Percentiles rank a stretch among this genome's conserved stretches.
Conservation (phyloP, 73 alveolate species). For the Halteria grandinella region DNA sequence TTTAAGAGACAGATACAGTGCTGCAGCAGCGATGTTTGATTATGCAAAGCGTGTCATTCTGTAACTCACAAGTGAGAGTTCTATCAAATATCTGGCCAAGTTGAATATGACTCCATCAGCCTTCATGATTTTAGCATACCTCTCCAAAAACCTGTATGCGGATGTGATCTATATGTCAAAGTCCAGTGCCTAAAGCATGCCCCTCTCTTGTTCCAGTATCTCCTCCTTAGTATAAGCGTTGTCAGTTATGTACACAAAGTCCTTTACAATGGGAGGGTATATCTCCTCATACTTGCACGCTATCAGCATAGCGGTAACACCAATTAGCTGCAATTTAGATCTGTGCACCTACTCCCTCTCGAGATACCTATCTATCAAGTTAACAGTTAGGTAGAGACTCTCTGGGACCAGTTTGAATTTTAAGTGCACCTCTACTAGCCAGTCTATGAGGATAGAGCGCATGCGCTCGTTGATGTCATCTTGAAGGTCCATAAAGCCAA, state of each 20-base stretch:
- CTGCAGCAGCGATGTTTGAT: conserved; percentile 73
- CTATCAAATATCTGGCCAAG: conserved; percentile 83
- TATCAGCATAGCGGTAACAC: conserved; percentile 91
- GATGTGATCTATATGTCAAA: conserved; percentile 79
- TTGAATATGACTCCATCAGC: conserved; percentile 68
- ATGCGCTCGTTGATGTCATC: conserved; percentile 86
- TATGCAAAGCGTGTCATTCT: conserved; percentile 65
- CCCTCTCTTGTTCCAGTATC: conserved; percentile 81
- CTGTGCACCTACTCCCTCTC: conserved; percentile 69
- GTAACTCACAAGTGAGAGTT: conserved; percentile 83
- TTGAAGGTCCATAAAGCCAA: conserved; percentile 74
- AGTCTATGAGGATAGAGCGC: conserved; percentile 90
- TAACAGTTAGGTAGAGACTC: conserved; percentile 85
- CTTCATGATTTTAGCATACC: conserved; percentile 64
- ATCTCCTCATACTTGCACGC: conserved; percentile 94
- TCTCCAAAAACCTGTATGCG: conserved; percentile 81
- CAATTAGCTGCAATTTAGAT: conserved; percentile 81
- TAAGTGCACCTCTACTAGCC: conserved; percentile 91
- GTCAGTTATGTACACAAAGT: conserved; percentile 91
- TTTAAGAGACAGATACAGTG: conserved; percentile 59
- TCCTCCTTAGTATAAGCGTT: conserved; percentile 87
- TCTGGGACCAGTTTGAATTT: conserved; percentile 82
- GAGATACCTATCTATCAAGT: conserved; percentile 87
- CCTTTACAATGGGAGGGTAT: conserved; percentile 90
- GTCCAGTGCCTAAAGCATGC: conserved; percentile 77